Conservation (phyloP, 2,329 filamentous ascomycete species). For the Achaetomium macrosporum region DNA sequence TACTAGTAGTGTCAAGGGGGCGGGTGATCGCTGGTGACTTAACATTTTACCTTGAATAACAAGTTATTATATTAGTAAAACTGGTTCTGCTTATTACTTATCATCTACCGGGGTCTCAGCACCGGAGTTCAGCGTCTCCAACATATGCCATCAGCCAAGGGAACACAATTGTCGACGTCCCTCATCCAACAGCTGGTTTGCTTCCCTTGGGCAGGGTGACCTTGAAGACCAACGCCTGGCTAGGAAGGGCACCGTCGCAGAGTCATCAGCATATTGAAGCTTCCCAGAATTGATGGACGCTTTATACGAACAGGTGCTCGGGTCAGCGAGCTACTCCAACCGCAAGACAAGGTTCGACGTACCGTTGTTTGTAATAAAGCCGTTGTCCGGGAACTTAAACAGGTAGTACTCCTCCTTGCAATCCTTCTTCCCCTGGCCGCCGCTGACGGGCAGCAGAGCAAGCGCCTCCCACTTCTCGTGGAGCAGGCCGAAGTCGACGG, state of each 20-base stretch:
- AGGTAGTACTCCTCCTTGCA: constrained; percentile 56
- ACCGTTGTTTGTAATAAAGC: constrained; percentile 69
- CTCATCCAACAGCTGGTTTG: constrained; percentile 20
- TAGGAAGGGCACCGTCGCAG: constrained; percentile 28
- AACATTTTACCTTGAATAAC: no score
- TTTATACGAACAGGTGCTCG: background rate
- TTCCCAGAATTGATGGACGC: constrained; percentile 44
- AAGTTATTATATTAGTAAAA: no score
- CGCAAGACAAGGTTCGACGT: constrained; percentile 1
- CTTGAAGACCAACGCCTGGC: constrained; percentile 59
- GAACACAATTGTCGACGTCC: no score
- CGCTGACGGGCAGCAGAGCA: constrained; percentile 53
- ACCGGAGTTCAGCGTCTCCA: no score
- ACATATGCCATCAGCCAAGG: no score
- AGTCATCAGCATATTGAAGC: constrained; percentile 49
- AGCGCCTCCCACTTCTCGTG: constrained; percentile 77
- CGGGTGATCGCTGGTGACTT: no score
- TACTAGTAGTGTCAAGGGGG: no score
- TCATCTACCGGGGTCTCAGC: no score
- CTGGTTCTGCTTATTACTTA: no score
- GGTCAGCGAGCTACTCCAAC: background rate
- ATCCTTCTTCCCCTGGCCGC: constrained; percentile 32
- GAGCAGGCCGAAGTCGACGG: constrained; percentile 50
- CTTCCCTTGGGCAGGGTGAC: constrained; percentile 35
- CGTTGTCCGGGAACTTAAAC: constrained; percentile 64